Conservation (phyloP, 805 yeast genomes). For the Jamesozyma hellenica region DNA sequence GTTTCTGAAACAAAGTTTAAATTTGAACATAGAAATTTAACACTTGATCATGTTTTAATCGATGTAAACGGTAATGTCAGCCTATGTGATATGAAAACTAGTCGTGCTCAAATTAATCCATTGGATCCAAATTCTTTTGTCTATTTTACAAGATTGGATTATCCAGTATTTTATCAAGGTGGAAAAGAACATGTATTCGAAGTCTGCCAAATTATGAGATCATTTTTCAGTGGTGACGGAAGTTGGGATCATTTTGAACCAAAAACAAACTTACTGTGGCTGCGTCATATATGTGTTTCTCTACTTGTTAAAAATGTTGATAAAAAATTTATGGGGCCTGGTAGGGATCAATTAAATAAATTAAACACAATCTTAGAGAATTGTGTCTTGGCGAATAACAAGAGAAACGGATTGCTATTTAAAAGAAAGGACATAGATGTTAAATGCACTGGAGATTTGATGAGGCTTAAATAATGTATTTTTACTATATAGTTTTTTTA, state of each 20-base stretch:
- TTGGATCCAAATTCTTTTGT: slow-evolving; percentile 11
- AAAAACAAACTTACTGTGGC: slow-evolving; percentile 52
- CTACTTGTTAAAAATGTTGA: slow-evolving; percentile 30
- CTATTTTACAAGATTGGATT: slow-evolving; percentile 49
- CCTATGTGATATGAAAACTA: slow-evolving; percentile 48
- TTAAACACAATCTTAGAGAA: slow-evolving; percentile 7
- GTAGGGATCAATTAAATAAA: slow-evolving; percentile 14
- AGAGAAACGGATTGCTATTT: slow-evolving; percentile 5
- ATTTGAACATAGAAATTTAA: slow-evolving; percentile 67
- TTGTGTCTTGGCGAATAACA: background rate
- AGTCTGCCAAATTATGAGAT: slow-evolving; percentile 48
- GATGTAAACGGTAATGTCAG: slow-evolving; percentile 34
- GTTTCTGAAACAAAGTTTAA: slow-evolving; percentile 41
- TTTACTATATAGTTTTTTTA: no score
- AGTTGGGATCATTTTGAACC: slow-evolving; percentile 25
- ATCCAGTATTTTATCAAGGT: slow-evolving; percentile 52
- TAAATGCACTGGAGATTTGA: slow-evolving; percentile 16
- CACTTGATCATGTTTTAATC: slow-evolving; percentile 53
- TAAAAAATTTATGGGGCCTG: slow-evolving; percentile 9
- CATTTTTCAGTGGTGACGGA: slow-evolving; percentile 14
- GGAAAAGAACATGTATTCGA: slow-evolving; percentile 55
- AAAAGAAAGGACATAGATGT: slow-evolving; percentile 15
- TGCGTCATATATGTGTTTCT: slow-evolving; percentile 48
- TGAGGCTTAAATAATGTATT: slow-evolving; percentile 17
- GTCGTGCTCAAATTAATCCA: slow-evolving; percentile 29